These are phyloP conservation scores for Protea cynaroides DNA, from an alignment of 164 flowering plant genomes.

Conservation along the genomic window DNA sequence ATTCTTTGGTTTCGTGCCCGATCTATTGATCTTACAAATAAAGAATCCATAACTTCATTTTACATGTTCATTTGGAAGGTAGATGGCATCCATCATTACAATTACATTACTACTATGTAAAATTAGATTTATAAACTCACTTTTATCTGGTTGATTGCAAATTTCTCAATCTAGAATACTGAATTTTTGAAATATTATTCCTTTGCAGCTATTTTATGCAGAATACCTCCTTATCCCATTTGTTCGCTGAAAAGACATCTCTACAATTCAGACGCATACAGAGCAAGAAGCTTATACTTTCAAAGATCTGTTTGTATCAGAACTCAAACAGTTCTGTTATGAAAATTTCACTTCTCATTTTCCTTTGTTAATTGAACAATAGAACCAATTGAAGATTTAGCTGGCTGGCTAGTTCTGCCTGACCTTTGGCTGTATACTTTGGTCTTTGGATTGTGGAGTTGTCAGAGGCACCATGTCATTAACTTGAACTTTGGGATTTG, in stretches of 20 bases:
- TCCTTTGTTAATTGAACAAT: too few relatives aligned
- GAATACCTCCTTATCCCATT: conserved; percentile 36
- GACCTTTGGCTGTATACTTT: too few relatives aligned
- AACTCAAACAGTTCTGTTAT: too few relatives aligned
- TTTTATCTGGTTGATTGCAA: neutral
- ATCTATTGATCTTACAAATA: conserved; percentile 30
- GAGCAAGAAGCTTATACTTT: too few relatives aligned
- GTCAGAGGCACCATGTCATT: too few relatives aligned
- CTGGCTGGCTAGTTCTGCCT: too few relatives aligned
- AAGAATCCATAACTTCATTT: conserved; percentile 37
- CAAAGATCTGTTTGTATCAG: too few relatives aligned
- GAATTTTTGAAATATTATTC: neutral
- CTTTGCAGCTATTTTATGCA: conserved; percentile 29
- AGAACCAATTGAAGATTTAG: too few relatives aligned
- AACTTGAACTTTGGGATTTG: too few relatives aligned
- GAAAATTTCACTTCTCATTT: too few relatives aligned
- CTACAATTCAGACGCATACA: neutral
- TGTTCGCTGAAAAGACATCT: conserved; percentile 15
- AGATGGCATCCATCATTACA: neutral
- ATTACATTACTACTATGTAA: neutral
- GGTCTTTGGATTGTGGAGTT: too few relatives aligned
- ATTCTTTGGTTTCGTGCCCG: conserved; percentile 37
- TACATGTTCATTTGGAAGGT: conserved; percentile 70
- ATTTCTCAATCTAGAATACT: neutral
- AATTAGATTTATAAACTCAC: neutral